Evolutionary conservation across 768 basidiomycete species (phyloP).

Genomic region (Tricholomella constricta): DNA sequence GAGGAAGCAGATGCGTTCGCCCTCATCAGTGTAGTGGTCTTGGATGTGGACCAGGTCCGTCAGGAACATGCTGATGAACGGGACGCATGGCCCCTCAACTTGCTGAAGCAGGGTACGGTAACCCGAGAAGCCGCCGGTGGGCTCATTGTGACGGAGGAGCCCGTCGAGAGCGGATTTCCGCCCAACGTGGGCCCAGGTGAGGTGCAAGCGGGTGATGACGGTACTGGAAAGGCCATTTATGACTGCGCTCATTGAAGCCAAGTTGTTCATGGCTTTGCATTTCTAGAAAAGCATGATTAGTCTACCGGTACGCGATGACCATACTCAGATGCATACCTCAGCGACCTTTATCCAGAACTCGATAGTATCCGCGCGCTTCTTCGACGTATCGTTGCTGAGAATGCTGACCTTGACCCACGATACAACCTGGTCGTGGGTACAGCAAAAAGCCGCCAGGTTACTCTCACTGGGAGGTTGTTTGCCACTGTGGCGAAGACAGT

Average conservation of each 20-base stretch:
- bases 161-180: slow-evolving; percentile 52
- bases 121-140: slow-evolving; percentile 55
- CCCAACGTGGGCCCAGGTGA: slow-evolving; percentile 68
- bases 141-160: slow-evolving; percentile 59
- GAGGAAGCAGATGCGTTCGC: slow-evolving; percentile 47
- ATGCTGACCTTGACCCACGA: slow-evolving; percentile 71
- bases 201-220: slow-evolving; percentile 54
- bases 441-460: slow-evolving; percentile 55
- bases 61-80: slow-evolving; percentile 65
- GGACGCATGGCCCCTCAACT: slow-evolving; percentile 63
- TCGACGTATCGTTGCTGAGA: slow-evolving; percentile 49
- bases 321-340: slow-evolving; percentile 47
- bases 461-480: slow-evolving; percentile 38
- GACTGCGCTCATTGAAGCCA: slow-evolving; percentile 68
- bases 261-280: slow-evolving; percentile 65
- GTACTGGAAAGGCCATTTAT: slow-evolving; percentile 62
- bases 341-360: slow-evolving; percentile 81
- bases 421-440: slow-evolving; percentile 61
- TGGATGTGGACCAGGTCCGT: slow-evolving; percentile 59
- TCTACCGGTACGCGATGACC: background rate
- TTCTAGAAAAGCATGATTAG: slow-evolving; percentile 41
- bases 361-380: slow-evolving; percentile 57
- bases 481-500: slow-evolving; percentile 70
- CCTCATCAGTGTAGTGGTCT: slow-evolving; percentile 49
- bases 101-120: slow-evolving; percentile 53